Conservation (phyloP, 305 asterid genomes). For the Andrographis paniculata region DNA sequence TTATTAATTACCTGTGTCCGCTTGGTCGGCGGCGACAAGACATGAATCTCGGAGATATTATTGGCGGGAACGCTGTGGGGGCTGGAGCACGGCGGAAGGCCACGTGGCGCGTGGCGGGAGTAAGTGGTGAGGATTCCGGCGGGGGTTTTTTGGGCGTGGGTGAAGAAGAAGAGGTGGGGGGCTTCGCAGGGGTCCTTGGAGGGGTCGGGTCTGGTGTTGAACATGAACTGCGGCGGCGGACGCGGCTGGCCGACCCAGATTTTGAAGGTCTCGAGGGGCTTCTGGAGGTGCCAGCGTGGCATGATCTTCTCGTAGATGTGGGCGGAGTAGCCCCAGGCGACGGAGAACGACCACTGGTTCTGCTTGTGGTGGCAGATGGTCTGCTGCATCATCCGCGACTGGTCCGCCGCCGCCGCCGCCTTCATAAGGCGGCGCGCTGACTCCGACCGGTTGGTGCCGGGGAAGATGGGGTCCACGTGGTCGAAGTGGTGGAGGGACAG, state of each 20-base stretch:
- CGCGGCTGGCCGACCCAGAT: conserved; percentile 16
- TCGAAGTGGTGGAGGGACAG: background rate
- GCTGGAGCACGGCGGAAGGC: conserved; percentile 13
- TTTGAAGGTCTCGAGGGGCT: conserved; percentile 28
- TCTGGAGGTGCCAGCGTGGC: conserved; percentile 24
- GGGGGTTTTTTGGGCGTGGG: background rate
- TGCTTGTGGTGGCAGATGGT: conserved; percentile 27
- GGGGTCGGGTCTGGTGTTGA: conserved; percentile 25
- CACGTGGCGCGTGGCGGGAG: conserved; percentile 21
- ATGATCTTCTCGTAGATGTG: conserved; percentile 28
- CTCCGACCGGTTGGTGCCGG: background rate
- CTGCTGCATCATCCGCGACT: conserved; percentile 30
- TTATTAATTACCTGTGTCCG: conserved; percentile 20
- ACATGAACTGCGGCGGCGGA: conserved; percentile 19
- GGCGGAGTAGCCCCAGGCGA: conserved; percentile 39
- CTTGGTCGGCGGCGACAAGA: conserved; percentile 18
- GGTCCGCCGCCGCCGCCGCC: conserved; percentile 19
- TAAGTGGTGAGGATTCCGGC: conserved; percentile 2
- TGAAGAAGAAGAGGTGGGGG: conserved; percentile 27
- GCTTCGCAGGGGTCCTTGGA: conserved; percentile 25
- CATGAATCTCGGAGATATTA: conserved; percentile 15
- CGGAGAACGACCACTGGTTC: conserved; percentile 27
- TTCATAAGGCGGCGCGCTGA: background rate
- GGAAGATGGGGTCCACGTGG: background rate
- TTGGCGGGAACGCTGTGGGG: conserved; percentile 17